Percentiles rank a stretch among this genome's conserved stretches.
Evolutionary conservation across 495 filamentous ascomycete species (phyloP).

Genomic region (Durotheca rogersii): DNA sequence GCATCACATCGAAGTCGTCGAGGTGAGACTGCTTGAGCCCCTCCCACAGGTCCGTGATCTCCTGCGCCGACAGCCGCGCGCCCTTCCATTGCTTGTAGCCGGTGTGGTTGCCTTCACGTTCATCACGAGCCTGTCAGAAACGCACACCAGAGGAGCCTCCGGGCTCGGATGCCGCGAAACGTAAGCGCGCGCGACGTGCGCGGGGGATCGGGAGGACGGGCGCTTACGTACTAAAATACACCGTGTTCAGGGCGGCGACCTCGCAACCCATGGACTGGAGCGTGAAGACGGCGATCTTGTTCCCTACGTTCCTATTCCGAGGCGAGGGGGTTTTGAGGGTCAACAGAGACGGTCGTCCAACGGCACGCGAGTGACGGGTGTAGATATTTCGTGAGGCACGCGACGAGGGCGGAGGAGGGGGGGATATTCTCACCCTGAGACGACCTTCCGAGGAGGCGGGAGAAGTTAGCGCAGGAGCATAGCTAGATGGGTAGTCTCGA

Average conservation of each 20-base stretch:
- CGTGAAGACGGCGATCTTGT: conserved; percentile 89
- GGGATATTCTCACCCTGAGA: conserved; percentile 70
- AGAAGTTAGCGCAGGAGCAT: conserved; percentile 38
- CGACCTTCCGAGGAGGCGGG: conserved; percentile 60
- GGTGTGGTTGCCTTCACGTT: conserved; percentile 77
- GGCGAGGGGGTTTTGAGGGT: conserved; percentile 13
- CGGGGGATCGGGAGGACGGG: background rate
- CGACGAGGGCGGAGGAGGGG: too few relatives aligned
- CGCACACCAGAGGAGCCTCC: background rate
- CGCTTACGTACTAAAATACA: conserved; percentile 75
- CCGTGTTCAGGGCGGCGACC: conserved; percentile 88
- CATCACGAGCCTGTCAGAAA: conserved; percentile 9
- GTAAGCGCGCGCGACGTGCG: background rate
- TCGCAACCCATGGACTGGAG: conserved; percentile 93
- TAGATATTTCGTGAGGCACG: too few relatives aligned
- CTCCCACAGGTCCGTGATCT: conserved; percentile 81
- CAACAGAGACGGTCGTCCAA: conserved; percentile 12
- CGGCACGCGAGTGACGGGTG: conserved; percentile 15
- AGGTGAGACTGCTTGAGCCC: conserved; percentile 81
- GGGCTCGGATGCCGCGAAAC: background rate
- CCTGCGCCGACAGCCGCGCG: conserved; percentile 71
- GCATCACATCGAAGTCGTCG: conserved; percentile 84
- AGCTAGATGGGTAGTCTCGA: conserved; percentile 18
- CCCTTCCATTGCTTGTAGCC: conserved; percentile 87
- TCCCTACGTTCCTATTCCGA: conserved; percentile 86